phyloP scores from a whole-genome alignment of 257 asterid genomes.

The Ballota nigra region DNA sequence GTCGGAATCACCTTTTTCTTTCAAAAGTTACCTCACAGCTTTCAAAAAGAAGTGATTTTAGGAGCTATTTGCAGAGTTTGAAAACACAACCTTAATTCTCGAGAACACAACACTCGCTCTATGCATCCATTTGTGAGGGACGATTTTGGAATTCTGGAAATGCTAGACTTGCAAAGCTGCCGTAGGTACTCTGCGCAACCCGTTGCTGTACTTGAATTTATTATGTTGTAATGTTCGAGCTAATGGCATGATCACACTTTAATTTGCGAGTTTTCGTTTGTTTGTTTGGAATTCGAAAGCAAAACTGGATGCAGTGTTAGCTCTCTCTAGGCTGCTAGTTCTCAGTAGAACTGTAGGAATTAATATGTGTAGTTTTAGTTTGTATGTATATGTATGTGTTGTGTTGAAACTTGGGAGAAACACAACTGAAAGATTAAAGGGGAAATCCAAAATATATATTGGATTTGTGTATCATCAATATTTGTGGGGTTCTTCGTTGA shows the following conservation, averaged over 20 bases:
- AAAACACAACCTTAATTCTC: slow-evolving; percentile 1
- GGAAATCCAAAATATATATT: slow-evolving; percentile 1
- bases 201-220: slow-evolving; percentile 20
- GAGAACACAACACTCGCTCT: slow-evolving; percentile 5
- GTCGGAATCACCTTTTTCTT: not conserved
- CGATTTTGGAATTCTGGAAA: slow-evolving; percentile 17
- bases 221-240: slow-evolving; percentile 29
- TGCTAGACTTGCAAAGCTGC: slow-evolving; percentile 19
- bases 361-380: slow-evolving; percentile 46
- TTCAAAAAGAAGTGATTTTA: not conserved
- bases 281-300: slow-evolving; percentile 32
- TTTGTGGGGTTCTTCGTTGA: not conserved
- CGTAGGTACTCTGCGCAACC: slow-evolving; percentile 11
- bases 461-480: not conserved
- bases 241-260: slow-evolving; percentile 28
- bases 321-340: slow-evolving; percentile 36
- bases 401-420: slow-evolving; percentile 28
- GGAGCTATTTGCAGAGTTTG: not conserved
- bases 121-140: not conserved
- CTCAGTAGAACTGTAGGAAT: slow-evolving; percentile 42
- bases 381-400: slow-evolving; percentile 24
- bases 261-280: slow-evolving; percentile 32
- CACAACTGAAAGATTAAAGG: slow-evolving; percentile 17
- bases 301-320: slow-evolving; percentile 25
- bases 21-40: not conserved